Conservation (phyloP, 1,139 yeast species). For the Geotrichum citri-aurantii region DNA sequence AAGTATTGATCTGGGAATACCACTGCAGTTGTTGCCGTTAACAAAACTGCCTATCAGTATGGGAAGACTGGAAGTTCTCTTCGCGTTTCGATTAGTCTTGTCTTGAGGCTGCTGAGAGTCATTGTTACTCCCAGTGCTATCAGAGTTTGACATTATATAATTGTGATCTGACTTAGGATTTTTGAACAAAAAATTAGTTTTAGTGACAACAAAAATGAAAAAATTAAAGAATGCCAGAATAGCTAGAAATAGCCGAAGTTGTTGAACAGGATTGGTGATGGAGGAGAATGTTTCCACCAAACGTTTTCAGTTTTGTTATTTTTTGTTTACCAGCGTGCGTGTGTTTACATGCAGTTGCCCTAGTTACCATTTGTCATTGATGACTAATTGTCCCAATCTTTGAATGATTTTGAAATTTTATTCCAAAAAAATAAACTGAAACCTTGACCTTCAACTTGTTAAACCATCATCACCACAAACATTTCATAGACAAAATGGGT, state of each 20-base stretch:
- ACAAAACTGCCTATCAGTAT: not conserved
- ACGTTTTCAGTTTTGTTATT: not conserved
- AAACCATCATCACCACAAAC: not conserved
- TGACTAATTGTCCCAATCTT: not conserved
- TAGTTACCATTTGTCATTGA: not conserved
- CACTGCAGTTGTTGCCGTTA: not conserved
- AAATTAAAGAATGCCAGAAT: not conserved
- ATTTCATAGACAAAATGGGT: slow-evolving; percentile 1
- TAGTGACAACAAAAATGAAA: not conserved
- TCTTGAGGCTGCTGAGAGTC: not conserved
- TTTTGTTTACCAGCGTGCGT: not conserved
- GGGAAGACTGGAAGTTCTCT: not conserved
- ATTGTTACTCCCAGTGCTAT: not conserved
- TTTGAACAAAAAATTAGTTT: not conserved
- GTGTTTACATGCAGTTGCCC: not conserved
- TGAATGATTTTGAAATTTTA: not conserved
- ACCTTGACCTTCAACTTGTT: not conserved
- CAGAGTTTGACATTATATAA: not conserved
- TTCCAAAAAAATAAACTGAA: not conserved
- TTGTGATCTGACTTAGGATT: not conserved
- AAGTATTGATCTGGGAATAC: slow-evolving; percentile 7
- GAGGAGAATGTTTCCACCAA: not conserved
- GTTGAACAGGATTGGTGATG: not conserved
- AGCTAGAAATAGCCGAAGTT: not conserved
- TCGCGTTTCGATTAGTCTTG: not conserved